Base-by-base conservation (phyloP, 2,329 filamentous ascomycete species). In the Zasmidium angulare region DNA sequence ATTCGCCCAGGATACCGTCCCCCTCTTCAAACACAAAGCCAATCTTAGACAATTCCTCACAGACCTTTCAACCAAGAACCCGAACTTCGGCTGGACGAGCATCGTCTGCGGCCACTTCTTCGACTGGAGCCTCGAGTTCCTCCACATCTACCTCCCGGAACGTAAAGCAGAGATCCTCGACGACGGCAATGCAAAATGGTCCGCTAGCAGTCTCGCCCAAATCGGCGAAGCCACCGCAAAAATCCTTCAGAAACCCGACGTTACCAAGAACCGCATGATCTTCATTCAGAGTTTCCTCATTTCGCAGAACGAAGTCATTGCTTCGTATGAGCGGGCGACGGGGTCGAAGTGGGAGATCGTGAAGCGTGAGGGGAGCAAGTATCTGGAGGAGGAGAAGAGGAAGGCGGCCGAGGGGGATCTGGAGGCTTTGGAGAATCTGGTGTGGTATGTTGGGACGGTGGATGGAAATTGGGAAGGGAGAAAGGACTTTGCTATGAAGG, bases 91-190 rank as follows among this genome's bases (percentile, higher is more conserved):
- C 26, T 89, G 86, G 86, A 87, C 84, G 1, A 82, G 77, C 1
- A 69, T 89, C 14, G 79, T 84, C 2, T 82, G 76, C 9, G 84
- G 85, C 0, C 74, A 82, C 1, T 85, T 89, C 71, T 86, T 89
- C 68, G 86, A 89, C 67, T 84, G 81, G 82, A 79, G 79, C 14
- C 74, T 87, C 43, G 79, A 80, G 1, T 80, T 84, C 60, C 68
- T 86, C 1, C 83, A 82, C 40, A 78, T 86, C 60, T 77, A 84
- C 59, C 68, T 81, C 46, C 63, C 75, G 10, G 74, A 74, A 29
- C 81, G 81, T 61, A 82, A 76, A 0, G 82, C 80, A 1, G 81
- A 75, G 0, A 77, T 89, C 36, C 80, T 82, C 64, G 85, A 88
- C 69, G 79, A 78, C 0, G 86, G 86, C 2, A 75, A 83, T 40